Evolutionary conservation across 352 stramenopile species (phyloP), one percentile per base, ranked within the genome.

Genomic region (Pythium aristosporum): DNA sequence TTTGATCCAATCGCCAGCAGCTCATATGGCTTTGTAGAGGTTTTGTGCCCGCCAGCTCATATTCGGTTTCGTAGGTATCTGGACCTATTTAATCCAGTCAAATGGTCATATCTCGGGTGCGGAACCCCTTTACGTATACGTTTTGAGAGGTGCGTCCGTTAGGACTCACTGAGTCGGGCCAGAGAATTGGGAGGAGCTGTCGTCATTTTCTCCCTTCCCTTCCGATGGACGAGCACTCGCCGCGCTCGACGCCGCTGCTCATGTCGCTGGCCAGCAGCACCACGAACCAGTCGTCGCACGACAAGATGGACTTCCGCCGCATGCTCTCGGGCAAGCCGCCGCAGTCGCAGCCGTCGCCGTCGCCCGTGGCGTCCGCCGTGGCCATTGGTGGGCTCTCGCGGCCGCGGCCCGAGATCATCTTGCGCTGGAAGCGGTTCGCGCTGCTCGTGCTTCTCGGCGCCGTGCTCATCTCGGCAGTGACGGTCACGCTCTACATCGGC

Each of bases 351-450:
- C 18, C 39, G 15, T 15, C 36, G 48, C 25, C 3, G 39, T 36
- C 50, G 70, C 58, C 18, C 63, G 79, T 21, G 37, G 13, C 39
- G 9, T 36, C 11, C 36, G 32, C 52, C 18, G 21, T 21, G 8
- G 3, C 34, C 34, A 39, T 15, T 39, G 34, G 34, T 7, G 34
- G 34, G 32, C 32, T 76, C 42, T 68, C 70, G 32, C 77, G 77
- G 52, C 78, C 78, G 9, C 65, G 72, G 28, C 71, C 78, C n/a
- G 78, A 87, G 62, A 87, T 87, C 67, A 75, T 85, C 20, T 59
- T 87, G 44, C 75, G 78, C 28, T 81, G 78, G 75, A 87, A 85
- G 48, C 75, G 78, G 18, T 87, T 87, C 56, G 63, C 62, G 18
- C 39, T 79, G 56, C 75, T 85, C 21, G 74, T 87, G 43, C 28